These are phyloP conservation scores for Polygonum aviculare DNA, from an alignment of 148 eudicot genomes.

Conservation along the genomic window DNA sequence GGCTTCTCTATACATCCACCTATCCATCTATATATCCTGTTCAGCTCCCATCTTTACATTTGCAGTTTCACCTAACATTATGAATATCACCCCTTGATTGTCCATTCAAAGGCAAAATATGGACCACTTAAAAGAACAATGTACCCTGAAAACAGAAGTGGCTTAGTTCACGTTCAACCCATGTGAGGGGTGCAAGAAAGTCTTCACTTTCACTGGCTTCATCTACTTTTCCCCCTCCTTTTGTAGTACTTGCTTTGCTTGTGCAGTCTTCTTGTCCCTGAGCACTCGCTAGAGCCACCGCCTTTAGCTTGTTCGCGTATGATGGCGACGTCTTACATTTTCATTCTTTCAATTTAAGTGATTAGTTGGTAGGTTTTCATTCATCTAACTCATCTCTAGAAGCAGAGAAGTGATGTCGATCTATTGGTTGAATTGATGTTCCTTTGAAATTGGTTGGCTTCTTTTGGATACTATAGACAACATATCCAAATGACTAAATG, in stretches of 20 bases:
- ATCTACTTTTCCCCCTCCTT: not conserved
- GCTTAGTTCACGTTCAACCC: not conserved
- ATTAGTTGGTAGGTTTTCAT: too few species aligned
- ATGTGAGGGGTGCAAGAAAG: conserved; percentile 6
- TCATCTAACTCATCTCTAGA: too few species aligned
- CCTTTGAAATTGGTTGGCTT: not conserved
- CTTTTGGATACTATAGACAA: not conserved
- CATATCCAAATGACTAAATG: not conserved
- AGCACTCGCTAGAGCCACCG: not conserved
- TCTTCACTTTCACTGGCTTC: not conserved
- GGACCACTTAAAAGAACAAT: not conserved
- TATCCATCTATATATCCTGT: not conserved
- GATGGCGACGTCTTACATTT: not conserved
- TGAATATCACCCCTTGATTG: not conserved
- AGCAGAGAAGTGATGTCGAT: not conserved
- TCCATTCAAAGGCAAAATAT: not conserved
- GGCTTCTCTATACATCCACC: not conserved
- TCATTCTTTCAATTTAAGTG: not conserved
- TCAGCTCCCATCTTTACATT: not conserved
- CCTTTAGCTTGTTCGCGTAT: not conserved
- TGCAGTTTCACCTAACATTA: not conserved
- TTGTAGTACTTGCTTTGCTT: not conserved
- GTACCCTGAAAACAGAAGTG: not conserved
- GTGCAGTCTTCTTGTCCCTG: not conserved
- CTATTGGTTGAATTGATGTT: not conserved